phyloP scores from a whole-genome alignment of 2,329 filamentous ascomycete species.

The Penicillium sp. region DNA sequence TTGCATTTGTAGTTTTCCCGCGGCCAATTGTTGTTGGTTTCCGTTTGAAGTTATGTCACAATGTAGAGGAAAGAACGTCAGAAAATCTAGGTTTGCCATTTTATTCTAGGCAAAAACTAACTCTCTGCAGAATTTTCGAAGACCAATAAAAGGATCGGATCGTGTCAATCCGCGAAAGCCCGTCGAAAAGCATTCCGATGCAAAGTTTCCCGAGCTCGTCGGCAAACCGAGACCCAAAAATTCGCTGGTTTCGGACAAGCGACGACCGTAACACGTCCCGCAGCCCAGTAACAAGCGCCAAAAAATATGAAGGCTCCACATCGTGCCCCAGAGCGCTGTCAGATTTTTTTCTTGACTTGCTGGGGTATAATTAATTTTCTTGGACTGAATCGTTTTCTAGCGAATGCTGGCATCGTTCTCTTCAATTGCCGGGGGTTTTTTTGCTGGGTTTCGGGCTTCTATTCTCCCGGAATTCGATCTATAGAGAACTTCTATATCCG shows the following conservation, averaged over 20 bases:
- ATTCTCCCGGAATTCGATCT: neutral
- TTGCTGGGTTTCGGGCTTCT: neutral
- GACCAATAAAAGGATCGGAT: neutral
- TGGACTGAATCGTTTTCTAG: constrained; percentile 2
- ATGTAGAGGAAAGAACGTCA: neutral
- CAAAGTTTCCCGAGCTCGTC: neutral
- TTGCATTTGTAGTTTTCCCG: neutral
- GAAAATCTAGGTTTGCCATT: neutral
- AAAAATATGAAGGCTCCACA: constrained; percentile 12
- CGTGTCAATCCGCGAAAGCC: neutral
- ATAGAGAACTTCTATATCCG: neutral
- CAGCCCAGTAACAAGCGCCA: neutral
- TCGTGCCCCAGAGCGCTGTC: constrained; percentile 7
- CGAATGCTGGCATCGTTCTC: constrained; percentile 8
- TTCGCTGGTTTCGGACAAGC: neutral
- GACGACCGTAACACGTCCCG: neutral
- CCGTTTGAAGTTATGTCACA: neutral
- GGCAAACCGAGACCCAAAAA: neutral
- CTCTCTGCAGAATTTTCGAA: neutral
- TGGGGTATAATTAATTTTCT: constrained; percentile 11
- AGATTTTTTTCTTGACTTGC: constrained; percentile 20
- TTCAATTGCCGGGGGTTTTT: neutral
- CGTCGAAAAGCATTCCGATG: neutral
- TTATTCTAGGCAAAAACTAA: neutral
- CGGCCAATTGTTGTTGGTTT: neutral